Conservation (phyloP, 352 stramenopile genomes). For the Globisporangium cylindrosporum region DNA sequence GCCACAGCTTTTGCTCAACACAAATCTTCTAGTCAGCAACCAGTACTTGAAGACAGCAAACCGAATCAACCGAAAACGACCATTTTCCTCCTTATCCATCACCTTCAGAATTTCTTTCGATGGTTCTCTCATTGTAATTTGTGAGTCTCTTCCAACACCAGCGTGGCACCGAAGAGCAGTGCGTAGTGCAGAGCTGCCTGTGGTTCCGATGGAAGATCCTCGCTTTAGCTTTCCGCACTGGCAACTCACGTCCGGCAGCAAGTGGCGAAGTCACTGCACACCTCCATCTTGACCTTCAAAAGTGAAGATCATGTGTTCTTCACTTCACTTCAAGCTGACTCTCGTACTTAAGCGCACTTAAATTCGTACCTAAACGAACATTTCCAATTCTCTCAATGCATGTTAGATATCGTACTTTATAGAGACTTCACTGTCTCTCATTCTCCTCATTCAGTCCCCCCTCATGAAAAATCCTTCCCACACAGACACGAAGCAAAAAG, state of each 20-base stretch:
- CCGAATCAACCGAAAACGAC: background rate
- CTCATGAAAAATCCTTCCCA: constrained; percentile 1
- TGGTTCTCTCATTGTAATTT: background rate
- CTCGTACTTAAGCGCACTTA: background rate
- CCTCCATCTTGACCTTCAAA: background rate
- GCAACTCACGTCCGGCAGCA: background rate
- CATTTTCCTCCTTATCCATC: background rate
- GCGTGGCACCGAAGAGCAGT: background rate
- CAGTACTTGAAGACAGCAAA: background rate
- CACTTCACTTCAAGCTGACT: background rate
- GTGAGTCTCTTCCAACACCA: background rate
- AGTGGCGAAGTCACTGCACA: too few species aligned
- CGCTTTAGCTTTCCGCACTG: background rate
- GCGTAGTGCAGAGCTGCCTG: background rate
- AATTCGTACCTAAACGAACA: background rate
- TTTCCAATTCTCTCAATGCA: background rate
- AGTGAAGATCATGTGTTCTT: background rate
- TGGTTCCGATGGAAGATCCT: background rate
- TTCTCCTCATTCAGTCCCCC: background rate
- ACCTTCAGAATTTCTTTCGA: background rate
- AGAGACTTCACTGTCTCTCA: background rate
- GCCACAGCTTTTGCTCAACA: too few species aligned
- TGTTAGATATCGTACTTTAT: constrained; percentile 5
- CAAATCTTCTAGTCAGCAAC: background rate
- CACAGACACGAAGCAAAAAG: background rate